Evolutionary conservation across 2,329 filamentous ascomycete species (phyloP).

Genomic region (Botrytis pseudocinerea): DNA sequence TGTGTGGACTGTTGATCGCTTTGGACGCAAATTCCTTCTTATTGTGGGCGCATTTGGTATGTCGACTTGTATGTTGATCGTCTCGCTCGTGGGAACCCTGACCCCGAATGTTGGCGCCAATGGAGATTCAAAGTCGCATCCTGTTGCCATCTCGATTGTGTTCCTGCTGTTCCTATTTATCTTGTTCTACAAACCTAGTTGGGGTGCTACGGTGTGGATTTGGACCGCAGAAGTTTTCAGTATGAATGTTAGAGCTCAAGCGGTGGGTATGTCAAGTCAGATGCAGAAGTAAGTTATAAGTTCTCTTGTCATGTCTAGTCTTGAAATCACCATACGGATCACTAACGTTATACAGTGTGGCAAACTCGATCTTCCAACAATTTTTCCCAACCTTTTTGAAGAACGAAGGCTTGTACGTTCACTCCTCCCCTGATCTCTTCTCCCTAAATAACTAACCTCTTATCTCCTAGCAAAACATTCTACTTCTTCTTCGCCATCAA

Average conservation of each 20-base stretch:
- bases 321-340: background rate
- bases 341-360: background rate
- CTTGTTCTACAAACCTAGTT: constrained; percentile 68
- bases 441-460: background rate
- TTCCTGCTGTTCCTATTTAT: constrained; percentile 67
- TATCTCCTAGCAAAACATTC: constrained; percentile 16
- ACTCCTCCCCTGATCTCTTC: background rate
- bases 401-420: constrained; percentile 17
- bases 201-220: constrained; percentile 70
- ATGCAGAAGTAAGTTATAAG: constrained; percentile 15
- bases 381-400: constrained; percentile 22
- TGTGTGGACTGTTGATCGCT: constrained; percentile 70
- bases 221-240: constrained; percentile 69
- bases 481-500: constrained; percentile 65
- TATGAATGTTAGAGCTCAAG: constrained; percentile 69
- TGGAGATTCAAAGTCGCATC: constrained; percentile 31
- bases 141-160: constrained; percentile 65
- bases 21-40: constrained; percentile 67
- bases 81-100: constrained; percentile 55
- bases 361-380: constrained; percentile 20
- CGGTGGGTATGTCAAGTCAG: constrained; percentile 59
- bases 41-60: constrained; percentile 68
- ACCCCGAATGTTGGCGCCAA: constrained; percentile 50
- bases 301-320: too few species aligned
- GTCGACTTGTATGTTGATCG: constrained; percentile 68